Base-by-base conservation (phyloP, 495 filamentous ascomycete species). In the Penicillium coffeae region DNA sequence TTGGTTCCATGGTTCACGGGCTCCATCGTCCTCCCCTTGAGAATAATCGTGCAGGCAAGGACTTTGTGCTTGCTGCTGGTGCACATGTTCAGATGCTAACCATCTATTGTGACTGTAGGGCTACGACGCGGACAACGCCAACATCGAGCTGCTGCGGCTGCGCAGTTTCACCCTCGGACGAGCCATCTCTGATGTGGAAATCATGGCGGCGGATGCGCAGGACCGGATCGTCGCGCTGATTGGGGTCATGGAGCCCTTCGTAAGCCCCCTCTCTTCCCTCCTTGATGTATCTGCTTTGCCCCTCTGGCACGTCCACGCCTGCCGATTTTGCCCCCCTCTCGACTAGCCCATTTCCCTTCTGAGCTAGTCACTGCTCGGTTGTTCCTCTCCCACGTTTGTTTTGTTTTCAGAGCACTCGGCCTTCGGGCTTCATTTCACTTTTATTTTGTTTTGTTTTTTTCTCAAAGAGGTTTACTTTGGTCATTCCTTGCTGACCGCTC, bases 71-170 rank as follows among this genome's bases (percentile, higher is more conserved):
- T n/a, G n/a, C n/a, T n/a, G n/a, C n/a, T n/a, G n/a, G n/a, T n/a
- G n/a, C n/a, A n/a, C n/a, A n/a, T n/a, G n/a, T n/a, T n/a, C n/a
- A n/a, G n/a, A n/a, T n/a, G n/a, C n/a, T n/a, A n/a, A n/a, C n/a
- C n/a, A n/a, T n/a, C n/a, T n/a, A n/a, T n/a, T n/a, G n/a, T n/a
- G n/a, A n/a, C n/a, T n/a, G n/a, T 56, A 89, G 84, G 89, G 88
- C 51, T 94, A 88, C 63, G 73, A 79, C 22, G 70, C 78, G 12
- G 82, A 88, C 45, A 84, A 94, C 56, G 64, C 77, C 33, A 83
- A 92, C 48, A 88, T 93, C 55, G 75, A 82, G 35, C 74, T 94
- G 46, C 71, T 94, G 41, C 83, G 87, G 47, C 75, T 95, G 50
- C 77, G 81, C 52, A 92, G 83, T 63, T 93, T 82, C 60, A 89